Evolutionary conservation across 306 rosid genomes (phyloP).

Genomic region (Hippophae tibetana): DNA sequence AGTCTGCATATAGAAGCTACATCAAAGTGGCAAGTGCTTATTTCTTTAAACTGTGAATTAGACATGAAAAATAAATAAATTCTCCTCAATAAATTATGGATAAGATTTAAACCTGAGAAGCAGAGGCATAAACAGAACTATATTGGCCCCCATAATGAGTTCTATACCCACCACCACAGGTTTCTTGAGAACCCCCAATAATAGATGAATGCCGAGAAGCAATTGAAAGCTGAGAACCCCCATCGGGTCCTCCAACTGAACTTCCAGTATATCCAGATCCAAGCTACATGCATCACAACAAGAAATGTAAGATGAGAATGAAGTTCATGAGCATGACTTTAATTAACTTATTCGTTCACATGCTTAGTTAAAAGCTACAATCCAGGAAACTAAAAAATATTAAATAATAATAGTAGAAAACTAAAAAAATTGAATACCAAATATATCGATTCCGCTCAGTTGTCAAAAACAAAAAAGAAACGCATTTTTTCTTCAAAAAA

Average conservation of each 20-base stretch:
- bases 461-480: no score
- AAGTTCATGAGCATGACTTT: background rate
- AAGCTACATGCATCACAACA: constrained; percentile 36
- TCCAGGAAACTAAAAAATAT: no score
- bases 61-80: background rate
- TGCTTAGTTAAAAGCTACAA: no score
- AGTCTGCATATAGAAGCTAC: no score
- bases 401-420: no score
- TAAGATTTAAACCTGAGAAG: constrained; percentile 53
- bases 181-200: constrained; percentile 61
- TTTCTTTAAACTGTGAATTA: no score
- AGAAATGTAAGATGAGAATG: background rate
- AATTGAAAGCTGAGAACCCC: constrained; percentile 48
- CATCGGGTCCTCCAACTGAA: constrained; percentile 76
- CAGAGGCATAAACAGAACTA: constrained; percentile 73
- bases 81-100: background rate
- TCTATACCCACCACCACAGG: constrained; percentile 56
- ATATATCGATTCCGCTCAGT: no score
- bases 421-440: no score
- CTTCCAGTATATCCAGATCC: constrained; percentile 57
- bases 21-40: no score
- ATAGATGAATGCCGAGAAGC: constrained; percentile 71
- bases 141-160: constrained; percentile 90
- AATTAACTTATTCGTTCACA: no score
- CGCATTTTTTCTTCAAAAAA: no score